phyloP scores from a whole-genome alignment of 78 protist genomes.

The Guillardia theta region DNA sequence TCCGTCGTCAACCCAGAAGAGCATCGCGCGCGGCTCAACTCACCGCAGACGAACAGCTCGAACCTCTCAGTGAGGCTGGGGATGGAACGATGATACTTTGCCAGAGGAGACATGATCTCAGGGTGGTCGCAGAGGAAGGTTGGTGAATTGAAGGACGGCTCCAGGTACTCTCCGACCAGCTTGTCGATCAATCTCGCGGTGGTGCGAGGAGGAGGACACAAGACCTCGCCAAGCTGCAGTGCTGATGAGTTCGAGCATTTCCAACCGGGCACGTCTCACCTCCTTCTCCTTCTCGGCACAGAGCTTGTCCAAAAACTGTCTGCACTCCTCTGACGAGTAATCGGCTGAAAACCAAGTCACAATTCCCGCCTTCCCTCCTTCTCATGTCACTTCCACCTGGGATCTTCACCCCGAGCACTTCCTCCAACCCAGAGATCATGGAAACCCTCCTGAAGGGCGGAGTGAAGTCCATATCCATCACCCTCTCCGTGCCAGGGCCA shows the following conservation, averaged over 20 bases:
- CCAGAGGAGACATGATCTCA: slow-evolving; percentile 97
- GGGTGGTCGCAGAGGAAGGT: slow-evolving; percentile 89
- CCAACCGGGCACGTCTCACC: background rate
- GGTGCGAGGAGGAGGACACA: slow-evolving; percentile 41
- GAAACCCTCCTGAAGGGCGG: slow-evolving; percentile 94
- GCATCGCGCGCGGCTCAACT: background rate
- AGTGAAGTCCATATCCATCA: slow-evolving; percentile 89
- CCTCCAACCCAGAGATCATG: slow-evolving; percentile 77
- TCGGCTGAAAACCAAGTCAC: too few species aligned
- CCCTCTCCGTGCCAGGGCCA: slow-evolving; percentile 58
- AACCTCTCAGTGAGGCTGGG: slow-evolving; percentile 96
- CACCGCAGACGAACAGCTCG: slow-evolving; percentile 87
- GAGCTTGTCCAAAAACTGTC: slow-evolving; percentile 21
- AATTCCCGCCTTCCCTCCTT: too few species aligned
- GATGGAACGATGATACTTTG: slow-evolving; percentile 81
- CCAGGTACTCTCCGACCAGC: slow-evolving; percentile 83
- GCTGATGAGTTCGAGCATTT: background rate
- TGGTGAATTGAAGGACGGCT: slow-evolving; percentile 91
- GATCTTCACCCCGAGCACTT: slow-evolving; percentile 33
- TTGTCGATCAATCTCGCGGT: slow-evolving; percentile 30
- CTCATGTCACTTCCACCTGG: too few species aligned
- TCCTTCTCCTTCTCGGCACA: slow-evolving; percentile 36
- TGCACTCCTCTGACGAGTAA: slow-evolving; percentile 7
- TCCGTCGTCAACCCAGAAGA: slow-evolving; percentile 23
- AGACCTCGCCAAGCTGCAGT: slow-evolving; percentile 22